phyloP scores from a whole-genome alignment of 2,329 filamentous ascomycete genomes.

The Aspergillus awamori region DNA sequence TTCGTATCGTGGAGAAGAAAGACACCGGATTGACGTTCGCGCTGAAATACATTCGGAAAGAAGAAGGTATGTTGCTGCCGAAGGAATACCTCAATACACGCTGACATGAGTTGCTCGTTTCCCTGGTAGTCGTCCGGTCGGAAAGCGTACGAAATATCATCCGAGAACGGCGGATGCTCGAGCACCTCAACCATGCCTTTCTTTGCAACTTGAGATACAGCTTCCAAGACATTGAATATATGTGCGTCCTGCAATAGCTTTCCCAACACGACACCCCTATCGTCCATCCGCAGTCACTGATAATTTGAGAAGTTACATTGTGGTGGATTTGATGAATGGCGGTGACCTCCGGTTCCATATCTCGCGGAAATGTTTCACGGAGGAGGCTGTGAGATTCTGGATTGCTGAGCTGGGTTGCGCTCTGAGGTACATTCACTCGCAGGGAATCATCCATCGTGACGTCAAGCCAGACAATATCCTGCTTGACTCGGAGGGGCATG shows the following conservation, averaged over 20 bases:
- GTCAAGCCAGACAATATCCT: constrained; percentile 92
- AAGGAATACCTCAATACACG: neutral
- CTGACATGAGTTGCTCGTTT: constrained; percentile 28
- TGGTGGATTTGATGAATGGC: constrained; percentile 97
- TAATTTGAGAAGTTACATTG: constrained; percentile 68
- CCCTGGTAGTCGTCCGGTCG: constrained; percentile 78
- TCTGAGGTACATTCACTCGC: constrained; percentile 79
- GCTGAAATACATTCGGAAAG: constrained; percentile 97
- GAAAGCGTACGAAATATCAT: constrained; percentile 99
- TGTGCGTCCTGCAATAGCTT: constrained; percentile 60
- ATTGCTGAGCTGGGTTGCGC: constrained; percentile 93
- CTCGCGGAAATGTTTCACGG: constrained; percentile 94
- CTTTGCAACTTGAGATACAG: constrained; percentile 98
- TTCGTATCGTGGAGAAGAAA: constrained; percentile 96
- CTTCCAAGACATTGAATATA: constrained; percentile 98
- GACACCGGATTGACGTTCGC: constrained; percentile 93
- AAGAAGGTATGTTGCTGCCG: constrained; percentile 67
- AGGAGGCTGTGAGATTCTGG: constrained; percentile 96
- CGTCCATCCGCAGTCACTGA: constrained; percentile 24
- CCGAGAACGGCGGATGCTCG: constrained; percentile 93
- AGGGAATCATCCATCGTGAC: constrained; percentile 88
- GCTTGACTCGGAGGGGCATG: constrained; percentile 85
- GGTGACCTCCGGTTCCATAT: constrained; percentile 97
- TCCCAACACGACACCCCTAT: neutral
- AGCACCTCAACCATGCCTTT: constrained; percentile 96